These are phyloP conservation scores for Colletotrichum lindemuthianum DNA, from an alignment of 2,329 filamentous ascomycete species.

Conservation along the genomic window DNA sequence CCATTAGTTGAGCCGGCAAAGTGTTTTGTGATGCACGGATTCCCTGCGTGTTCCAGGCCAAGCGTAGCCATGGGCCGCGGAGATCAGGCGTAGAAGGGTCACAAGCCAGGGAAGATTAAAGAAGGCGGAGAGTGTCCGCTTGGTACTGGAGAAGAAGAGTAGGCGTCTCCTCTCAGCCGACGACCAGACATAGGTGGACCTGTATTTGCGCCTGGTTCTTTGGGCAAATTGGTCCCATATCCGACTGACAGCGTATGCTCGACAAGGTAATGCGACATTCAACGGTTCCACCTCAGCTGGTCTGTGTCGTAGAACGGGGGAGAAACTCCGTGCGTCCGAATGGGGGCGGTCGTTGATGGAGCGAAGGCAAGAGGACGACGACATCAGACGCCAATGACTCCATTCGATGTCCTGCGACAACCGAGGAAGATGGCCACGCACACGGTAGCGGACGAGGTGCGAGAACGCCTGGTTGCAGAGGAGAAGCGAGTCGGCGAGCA, in stretches of 20 bases:
- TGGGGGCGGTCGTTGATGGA: slow-evolving; percentile 1
- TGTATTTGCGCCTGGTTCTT: too few species aligned
- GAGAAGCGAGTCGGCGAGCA: slow-evolving; percentile 13
- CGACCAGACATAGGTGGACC: too few species aligned
- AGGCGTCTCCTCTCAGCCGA: too few species aligned
- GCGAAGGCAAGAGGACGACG: not conserved
- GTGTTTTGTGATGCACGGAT: not conserved
- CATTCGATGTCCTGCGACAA: slow-evolving; percentile 12
- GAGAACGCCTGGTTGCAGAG: not conserved
- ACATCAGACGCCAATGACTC: slow-evolving; percentile 31
- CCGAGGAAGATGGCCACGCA: slow-evolving; percentile 2
- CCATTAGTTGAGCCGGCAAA: too few species aligned
- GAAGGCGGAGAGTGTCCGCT: not conserved
- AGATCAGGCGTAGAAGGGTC: not conserved
- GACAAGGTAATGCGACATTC: not conserved
- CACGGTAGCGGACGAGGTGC: not conserved
- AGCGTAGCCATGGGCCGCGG: not conserved
- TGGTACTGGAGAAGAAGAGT: too few species aligned
- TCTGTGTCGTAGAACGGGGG: not conserved
- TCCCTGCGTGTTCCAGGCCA: not conserved
- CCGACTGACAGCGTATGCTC: not conserved
- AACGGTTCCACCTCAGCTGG: not conserved
- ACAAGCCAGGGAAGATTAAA: not conserved
- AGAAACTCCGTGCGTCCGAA: not conserved
- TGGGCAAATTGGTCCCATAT: too few species aligned